Conservation (phyloP, 768 basidiomycete genomes). For the Hebeloma cylindrosporum region DNA sequence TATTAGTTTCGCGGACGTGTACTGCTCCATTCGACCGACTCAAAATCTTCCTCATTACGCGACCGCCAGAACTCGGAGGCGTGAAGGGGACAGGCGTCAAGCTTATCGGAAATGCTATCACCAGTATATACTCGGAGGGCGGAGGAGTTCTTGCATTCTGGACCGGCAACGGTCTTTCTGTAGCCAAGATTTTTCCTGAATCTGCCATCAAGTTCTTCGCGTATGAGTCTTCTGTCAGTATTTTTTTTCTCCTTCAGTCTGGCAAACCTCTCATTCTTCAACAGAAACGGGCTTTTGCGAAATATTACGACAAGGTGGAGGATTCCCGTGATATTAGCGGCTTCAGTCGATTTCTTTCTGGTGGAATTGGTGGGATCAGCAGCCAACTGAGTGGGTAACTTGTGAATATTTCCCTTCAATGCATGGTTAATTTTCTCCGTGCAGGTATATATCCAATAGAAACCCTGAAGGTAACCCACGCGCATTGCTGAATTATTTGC, state of each 20-base stretch:
- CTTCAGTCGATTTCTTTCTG: conserved; percentile 89
- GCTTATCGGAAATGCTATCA: conserved; percentile 70
- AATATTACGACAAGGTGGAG: conserved; percentile 87
- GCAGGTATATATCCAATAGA: conserved; percentile 95
- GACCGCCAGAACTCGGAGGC: conserved; percentile 72
- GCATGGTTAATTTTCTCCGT: conserved; percentile 19
- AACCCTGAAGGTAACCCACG: conserved; percentile 73
- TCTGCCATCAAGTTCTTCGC: conserved; percentile 98
- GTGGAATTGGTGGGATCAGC: conserved; percentile 92
- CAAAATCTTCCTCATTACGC: conserved; percentile 94
- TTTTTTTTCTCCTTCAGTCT: conserved; percentile 10
- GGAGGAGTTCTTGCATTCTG: conserved; percentile 91
- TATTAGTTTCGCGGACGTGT: conserved; percentile 86
- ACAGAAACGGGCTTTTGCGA: conserved; percentile 93
- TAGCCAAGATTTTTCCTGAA: conserved; percentile 95
- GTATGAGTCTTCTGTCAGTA: conserved; percentile 88
- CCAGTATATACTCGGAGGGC: conserved; percentile 85
- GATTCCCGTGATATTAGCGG: conserved; percentile 89
- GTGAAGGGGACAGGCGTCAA: conserved; percentile 51
- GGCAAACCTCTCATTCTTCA: conserved; percentile 10
- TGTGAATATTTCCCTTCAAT: conserved; percentile 6
- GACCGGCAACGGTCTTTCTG: conserved; percentile 96
- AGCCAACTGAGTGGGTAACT: conserved; percentile 80
- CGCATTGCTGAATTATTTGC: not conserved
- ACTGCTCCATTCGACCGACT: conserved; percentile 98